Conservation (phyloP, 352 stramenopile species). For the Phytophthora citricola region DNA sequence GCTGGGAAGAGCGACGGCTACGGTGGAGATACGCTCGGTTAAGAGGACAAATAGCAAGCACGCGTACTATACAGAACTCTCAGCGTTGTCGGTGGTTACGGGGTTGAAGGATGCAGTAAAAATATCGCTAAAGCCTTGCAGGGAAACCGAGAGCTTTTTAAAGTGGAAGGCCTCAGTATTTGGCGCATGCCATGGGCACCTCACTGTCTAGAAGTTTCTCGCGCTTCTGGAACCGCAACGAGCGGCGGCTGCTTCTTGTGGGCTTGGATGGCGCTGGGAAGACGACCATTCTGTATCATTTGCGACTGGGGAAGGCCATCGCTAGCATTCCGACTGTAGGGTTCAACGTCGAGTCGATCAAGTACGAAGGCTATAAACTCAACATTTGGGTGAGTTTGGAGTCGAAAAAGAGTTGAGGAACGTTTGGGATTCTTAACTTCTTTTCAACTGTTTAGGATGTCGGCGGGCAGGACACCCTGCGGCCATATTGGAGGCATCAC, state of each 20-base stretch:
- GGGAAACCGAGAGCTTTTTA: slow-evolving; percentile 4
- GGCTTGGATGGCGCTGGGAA: slow-evolving; percentile 81
- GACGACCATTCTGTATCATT: slow-evolving; percentile 85
- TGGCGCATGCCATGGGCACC: slow-evolving; percentile 71
- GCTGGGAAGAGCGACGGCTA: slow-evolving; percentile 93
- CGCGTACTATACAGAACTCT: slow-evolving; percentile 1
- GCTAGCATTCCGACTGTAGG: slow-evolving; percentile 81
- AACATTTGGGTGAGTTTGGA: slow-evolving; percentile 69
- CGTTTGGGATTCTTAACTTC: background rate
- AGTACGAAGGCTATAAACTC: slow-evolving; percentile 76
- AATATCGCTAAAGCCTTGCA: slow-evolving; percentile 19
- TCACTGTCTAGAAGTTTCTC: slow-evolving; percentile 68
- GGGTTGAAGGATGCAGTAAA: slow-evolving; percentile 28
- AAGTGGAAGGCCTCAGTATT: too few species aligned
- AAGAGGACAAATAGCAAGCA: slow-evolving; percentile 17
- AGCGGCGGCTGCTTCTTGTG: slow-evolving; percentile 78
- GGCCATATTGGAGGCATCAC: slow-evolving; percentile 86
- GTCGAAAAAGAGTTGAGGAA: background rate
- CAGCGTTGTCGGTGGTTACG: slow-evolving; percentile 20
- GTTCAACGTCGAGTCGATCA: slow-evolving; percentile 87
- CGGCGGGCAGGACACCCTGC: slow-evolving; percentile 77
- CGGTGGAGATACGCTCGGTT: slow-evolving; percentile 93
- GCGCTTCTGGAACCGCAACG: slow-evolving; percentile 81
- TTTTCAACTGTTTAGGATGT: slow-evolving; percentile 59
- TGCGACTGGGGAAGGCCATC: slow-evolving; percentile 79